A percentile compares a stretch with the other conserved stretches of the same genome.
phyloP scores from a whole-genome alignment of 2,329 filamentous ascomycete genomes.

The Alternaria longipes region DNA sequence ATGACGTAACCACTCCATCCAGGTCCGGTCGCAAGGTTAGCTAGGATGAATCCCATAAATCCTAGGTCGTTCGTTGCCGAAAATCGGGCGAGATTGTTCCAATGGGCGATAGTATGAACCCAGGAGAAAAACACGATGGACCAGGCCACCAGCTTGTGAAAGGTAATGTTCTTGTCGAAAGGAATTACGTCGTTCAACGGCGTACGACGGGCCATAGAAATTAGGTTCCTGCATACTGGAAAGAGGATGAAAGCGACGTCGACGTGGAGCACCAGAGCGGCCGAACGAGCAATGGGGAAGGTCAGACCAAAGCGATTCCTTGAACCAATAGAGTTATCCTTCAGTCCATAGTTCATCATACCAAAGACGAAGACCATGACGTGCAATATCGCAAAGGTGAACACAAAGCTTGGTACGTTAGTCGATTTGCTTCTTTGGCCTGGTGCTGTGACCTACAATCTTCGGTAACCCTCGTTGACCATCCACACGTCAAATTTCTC shows the following conservation, averaged over 20 bases:
- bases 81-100: constrained; percentile 85
- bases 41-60: constrained; percentile 78
- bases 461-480: constrained; percentile 85
- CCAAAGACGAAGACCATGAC: constrained; percentile 81
- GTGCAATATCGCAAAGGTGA: constrained; percentile 77
- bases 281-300: constrained; percentile 78
- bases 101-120: constrained; percentile 86
- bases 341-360: constrained; percentile 80
- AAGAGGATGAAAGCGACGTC: constrained; percentile 82
- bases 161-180: constrained; percentile 89
- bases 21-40: constrained; percentile 80
- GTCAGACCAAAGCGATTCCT: constrained; percentile 77
- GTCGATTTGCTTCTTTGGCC: constrained; percentile 8
- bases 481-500: constrained; percentile 87
- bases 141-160: constrained; percentile 86
- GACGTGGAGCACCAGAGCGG: constrained; percentile 80
- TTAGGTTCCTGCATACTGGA: constrained; percentile 84
- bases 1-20: constrained; percentile 90
- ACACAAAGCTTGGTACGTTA: constrained; percentile 71
- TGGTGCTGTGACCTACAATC: constrained; percentile 68
- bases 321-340: constrained; percentile 73
- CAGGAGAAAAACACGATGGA: constrained; percentile 89
- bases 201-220: constrained; percentile 81
- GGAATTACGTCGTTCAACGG: constrained; percentile 86
- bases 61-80: constrained; percentile 78